Evolutionary conservation across 768 basidiomycete genomes (phyloP).

Genomic region (Termitomyces sp.): DNA sequence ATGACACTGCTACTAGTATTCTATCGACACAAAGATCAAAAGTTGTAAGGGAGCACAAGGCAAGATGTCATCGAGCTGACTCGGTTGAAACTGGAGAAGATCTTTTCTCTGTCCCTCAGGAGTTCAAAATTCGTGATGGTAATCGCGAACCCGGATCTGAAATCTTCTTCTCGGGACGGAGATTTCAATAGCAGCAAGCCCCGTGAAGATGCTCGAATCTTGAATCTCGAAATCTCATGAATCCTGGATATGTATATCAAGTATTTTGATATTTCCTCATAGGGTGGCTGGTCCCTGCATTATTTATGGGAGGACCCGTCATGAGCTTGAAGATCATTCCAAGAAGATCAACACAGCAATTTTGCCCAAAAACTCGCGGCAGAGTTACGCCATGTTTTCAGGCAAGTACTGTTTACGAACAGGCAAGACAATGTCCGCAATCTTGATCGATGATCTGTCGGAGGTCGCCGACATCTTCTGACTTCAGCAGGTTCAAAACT

Average conservation of each 20-base stretch:
- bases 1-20: neutral
- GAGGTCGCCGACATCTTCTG: neutral
- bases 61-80: neutral
- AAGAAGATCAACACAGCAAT: neutral
- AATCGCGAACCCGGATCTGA: neutral
- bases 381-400: no score
- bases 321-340: no score
- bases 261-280: no score
- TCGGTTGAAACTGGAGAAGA: neutral
- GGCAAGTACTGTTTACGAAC: no score
- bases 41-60: neutral
- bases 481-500: neutral
- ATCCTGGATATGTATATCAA: no score
- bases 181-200: neutral
- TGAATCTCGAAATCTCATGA: neutral
- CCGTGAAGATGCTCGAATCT: no score
- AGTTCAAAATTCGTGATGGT: neutral
- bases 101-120: neutral
- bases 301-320: neutral
- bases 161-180: neutral
- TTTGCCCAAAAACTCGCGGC: no score
- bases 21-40: neutral
- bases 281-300: neutral
- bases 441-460: neutral
- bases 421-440: neutral